phyloP scores from a whole-genome alignment of 441 rosid species.

The Aquilaria agallochum region DNA sequence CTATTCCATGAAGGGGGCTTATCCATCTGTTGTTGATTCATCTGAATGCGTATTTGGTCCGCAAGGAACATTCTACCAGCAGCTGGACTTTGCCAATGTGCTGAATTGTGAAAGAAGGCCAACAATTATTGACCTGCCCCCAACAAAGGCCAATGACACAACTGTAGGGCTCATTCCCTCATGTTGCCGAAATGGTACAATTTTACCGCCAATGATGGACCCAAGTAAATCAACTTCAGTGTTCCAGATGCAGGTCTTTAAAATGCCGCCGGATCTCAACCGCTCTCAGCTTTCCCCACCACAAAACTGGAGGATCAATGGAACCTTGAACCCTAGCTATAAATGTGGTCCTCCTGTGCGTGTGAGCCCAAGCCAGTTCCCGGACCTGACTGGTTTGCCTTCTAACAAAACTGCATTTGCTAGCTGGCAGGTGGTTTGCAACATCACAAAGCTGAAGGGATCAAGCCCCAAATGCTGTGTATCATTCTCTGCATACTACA shows the following conservation, averaged over 20 bases:
- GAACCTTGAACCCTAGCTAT: constrained; percentile 76
- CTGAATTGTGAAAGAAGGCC: constrained; percentile 88
- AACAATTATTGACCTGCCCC: constrained; percentile 77
- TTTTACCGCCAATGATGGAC: constrained; percentile 79
- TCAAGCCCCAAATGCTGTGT: constrained; percentile 74
- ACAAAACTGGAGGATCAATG: constrained; percentile 79
- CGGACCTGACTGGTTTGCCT: constrained; percentile 59
- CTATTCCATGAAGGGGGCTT: constrained; percentile 74
- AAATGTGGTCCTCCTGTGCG: constrained; percentile 78
- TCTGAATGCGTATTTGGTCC: constrained; percentile 64
- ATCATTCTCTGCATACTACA: constrained; percentile 86
- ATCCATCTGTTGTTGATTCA: constrained; percentile 64
- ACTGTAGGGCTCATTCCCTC: constrained; percentile 57
- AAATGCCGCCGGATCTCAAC: constrained; percentile 89
- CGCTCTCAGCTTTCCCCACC: constrained; percentile 68
- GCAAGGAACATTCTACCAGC: constrained; percentile 47
- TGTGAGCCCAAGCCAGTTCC: constrained; percentile 68
- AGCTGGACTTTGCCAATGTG: constrained; percentile 60
- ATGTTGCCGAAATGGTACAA: constrained; percentile 89
- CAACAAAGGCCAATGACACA: constrained; percentile 72
- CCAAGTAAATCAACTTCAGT: constrained; percentile 72
- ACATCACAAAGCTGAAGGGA: constrained; percentile 65
- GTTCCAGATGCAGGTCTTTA: constrained; percentile 80
- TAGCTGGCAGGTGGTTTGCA: constrained; percentile 97
- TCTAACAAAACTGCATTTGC: constrained; percentile 58